Base-by-base conservation (phyloP, 2,329 filamentous ascomycete genomes). In the Chaetomium sp. region DNA sequence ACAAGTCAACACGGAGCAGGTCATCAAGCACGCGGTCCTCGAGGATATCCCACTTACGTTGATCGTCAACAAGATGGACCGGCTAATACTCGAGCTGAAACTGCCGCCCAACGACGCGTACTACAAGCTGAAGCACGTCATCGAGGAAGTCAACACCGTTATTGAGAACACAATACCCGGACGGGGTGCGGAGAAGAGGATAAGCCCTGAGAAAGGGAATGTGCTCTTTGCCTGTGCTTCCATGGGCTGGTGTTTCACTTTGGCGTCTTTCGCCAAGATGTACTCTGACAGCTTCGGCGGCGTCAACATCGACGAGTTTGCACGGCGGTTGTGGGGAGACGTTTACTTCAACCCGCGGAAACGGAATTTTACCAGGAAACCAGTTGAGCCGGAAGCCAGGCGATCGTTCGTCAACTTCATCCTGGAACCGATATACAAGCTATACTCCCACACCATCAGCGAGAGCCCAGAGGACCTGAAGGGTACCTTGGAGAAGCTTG, bases 81-180 rank as follows among this genome's bases (percentile, higher is more conserved):
- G 95, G 27, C 80, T 99, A 66, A 97, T 99, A 67, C 79, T 99
- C 54, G 95, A 99, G 78, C 82, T 99, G 58, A 96, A 96, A 76
- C 84, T 99, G 16, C 95, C 95, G 2, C 95, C 95, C 1, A 92
- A 89, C 69, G 95, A 99, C 75, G 95, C 95, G 13, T 99, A 99
- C 80, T 98, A 97, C 83, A 99, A 99, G 82, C 83, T 99, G 62
- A 98, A 97, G 79, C 93, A 98, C 76, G 93, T 97, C n/a, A 87
- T 99, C 60, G 95, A 99, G 77, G 92, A 98, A 78, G 93, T 99
- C 77, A 99, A 99, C 78, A 97, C 92, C 0, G 82, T 95, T 70
- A 98, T 99, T 72, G 92, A 96, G 74, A 93, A 91, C 75, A 90
- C 91, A 3, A 83, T 93, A 31, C 94, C 95, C 4, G 90, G 92